Conservation (phyloP, 2,329 filamentous ascomycete species). For the Leptographium wingfieldii region DNA sequence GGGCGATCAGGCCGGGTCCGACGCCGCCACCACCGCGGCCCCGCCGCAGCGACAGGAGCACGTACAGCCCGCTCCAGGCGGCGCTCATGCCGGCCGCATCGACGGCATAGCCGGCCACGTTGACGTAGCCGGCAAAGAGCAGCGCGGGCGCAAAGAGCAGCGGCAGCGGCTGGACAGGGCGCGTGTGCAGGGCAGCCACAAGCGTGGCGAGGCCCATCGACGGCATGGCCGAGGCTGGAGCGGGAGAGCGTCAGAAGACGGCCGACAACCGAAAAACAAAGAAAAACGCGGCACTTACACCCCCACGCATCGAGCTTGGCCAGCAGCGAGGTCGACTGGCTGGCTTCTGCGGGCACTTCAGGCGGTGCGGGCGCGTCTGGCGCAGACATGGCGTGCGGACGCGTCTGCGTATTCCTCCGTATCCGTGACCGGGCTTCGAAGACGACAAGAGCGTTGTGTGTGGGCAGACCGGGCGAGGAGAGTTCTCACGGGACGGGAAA, state of each 20-base stretch:
- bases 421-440: too few relatives aligned
- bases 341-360: neutral
- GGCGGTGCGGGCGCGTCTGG: neutral
- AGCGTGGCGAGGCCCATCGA: slow-evolving; percentile 43
- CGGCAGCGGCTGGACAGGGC: slow-evolving; percentile 37
- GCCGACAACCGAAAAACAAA: too few relatives aligned
- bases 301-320: slow-evolving; percentile 15
- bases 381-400: neutral
- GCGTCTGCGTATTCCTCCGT: neutral
- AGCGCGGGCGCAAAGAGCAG: slow-evolving; percentile 39
- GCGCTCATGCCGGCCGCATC: slow-evolving; percentile 43
- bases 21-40: slow-evolving; percentile 15
- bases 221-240: slow-evolving; percentile 38
- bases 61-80: slow-evolving; percentile 45
- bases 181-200: slow-evolving; percentile 41
- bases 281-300: slow-evolving; percentile 9
- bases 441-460: neutral
- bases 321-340: slow-evolving; percentile 6
- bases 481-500: neutral
- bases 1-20: neutral
- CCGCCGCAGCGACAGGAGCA: slow-evolving; percentile 36
- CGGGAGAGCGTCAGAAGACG: neutral
- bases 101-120: slow-evolving; percentile 44
- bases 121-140: slow-evolving; percentile 45
- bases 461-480: neutral